Conservation (phyloP, 1,284 basidiomycete genomes). For the Trichosporon ovoides region DNA sequence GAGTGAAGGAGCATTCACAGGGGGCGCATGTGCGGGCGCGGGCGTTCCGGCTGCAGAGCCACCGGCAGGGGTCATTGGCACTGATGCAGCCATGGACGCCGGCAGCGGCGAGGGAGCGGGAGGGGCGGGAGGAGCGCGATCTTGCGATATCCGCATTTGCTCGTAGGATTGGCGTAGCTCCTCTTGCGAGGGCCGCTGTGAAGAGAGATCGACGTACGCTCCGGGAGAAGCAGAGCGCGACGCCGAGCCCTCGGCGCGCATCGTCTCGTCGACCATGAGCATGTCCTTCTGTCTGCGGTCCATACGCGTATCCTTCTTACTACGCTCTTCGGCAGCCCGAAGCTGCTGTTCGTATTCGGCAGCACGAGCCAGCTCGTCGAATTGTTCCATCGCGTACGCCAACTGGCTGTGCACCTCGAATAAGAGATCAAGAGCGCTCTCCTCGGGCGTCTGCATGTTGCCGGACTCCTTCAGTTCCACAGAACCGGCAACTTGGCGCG, state of each 20-base stretch:
- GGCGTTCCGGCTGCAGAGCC: not conserved
- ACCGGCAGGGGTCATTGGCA: not conserved
- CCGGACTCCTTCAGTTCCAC: conserved; percentile 1
- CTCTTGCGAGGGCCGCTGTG: not conserved
- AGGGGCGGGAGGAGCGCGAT: not conserved
- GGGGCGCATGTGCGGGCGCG: too few relatives aligned
- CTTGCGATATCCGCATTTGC: not conserved
- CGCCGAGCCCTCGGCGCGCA: conserved; percentile 20
- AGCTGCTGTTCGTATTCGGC: conserved; percentile 36
- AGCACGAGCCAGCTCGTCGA: conserved; percentile 42
- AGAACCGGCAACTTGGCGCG: conserved; percentile 26
- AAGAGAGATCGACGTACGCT: not conserved
- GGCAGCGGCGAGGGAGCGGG: too few relatives aligned
- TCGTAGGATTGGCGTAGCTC: not conserved
- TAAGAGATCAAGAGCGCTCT: conserved; percentile 36
- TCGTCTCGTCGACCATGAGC: conserved; percentile 12
- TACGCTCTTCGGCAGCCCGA: conserved; percentile 43
- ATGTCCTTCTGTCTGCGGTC: conserved; percentile 26
- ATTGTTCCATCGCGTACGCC: conserved; percentile 37
- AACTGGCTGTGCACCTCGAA: conserved; percentile 40
- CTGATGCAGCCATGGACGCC: not conserved
- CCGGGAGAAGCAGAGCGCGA: conserved; percentile 40
- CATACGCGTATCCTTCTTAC: conserved; percentile 46
- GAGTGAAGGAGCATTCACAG: not conserved
- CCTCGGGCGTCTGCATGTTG: conserved; percentile 24